Base-by-base conservation (phyloP, 306 rosid species). In the Senna siamea region DNA sequence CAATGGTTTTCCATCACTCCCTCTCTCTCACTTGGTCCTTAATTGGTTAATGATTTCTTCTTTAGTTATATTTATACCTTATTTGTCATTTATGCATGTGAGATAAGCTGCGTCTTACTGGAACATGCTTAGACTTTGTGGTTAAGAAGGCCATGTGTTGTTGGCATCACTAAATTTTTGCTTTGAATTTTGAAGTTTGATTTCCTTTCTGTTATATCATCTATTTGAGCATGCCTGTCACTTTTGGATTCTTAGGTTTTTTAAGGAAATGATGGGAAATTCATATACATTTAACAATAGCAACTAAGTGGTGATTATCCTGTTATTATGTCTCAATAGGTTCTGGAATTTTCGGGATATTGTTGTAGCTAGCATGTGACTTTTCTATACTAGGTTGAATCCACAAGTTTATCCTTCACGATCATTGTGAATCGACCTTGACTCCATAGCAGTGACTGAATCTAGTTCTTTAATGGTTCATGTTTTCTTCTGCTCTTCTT, bases 101-200 rank as follows among this genome's bases (percentile, higher is more conserved):
- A 57, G 78, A 64, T 82, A 56, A 26, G 68, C 60, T 82, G 55
- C 78, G 23, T 35, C 44, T 3, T 60, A 35, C 50, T 22, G 57
- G 32, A 23, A 57, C 67, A 26, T 60, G 7, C 26, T 72, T 30
- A 30, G n/a, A 14, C 58, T 41, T 18, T 41, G n/a, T n/a, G n/a
- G n/a, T n/a, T n/a, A n/a, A n/a, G n/a, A n/a, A n/a, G n/a, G n/a
- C n/a, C n/a, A n/a, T n/a, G n/a, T n/a, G 59, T 46, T 30, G 59
- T 74, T 6, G 18, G 70, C 64, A 58, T 66, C 59, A 26, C 65
- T 7, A 59, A 17, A 28, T 22, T 34, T 55, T 70, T 78, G 18
- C 37, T 52, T 68, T 57, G 41, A 74, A 35, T 47, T 69, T 32
- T 9, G 58, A 26, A 8, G 19, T 56, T 26, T 62, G 43, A 54